These are phyloP conservation scores for Lagenaria siceraria DNA, from an alignment of 306 rosid species.

Conservation along the genomic window DNA sequence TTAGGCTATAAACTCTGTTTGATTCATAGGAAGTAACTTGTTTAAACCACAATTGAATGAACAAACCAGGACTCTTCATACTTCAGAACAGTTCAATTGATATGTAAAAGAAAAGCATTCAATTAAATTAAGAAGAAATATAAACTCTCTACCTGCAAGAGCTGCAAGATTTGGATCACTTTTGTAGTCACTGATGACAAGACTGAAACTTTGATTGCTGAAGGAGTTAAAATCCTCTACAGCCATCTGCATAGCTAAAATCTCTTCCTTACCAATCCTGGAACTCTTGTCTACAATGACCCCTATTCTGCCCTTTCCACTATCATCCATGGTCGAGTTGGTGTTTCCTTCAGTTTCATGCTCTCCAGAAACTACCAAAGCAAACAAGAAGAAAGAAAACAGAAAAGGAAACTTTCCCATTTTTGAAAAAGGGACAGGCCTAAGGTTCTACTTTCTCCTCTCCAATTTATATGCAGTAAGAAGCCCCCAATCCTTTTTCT, in stretches of 20 bases:
- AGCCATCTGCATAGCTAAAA: slow-evolving; percentile 33
- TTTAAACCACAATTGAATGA: background rate
- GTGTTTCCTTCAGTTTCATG: background rate
- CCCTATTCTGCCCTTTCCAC: slow-evolving; percentile 10
- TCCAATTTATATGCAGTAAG: background rate
- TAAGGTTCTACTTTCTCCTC: background rate
- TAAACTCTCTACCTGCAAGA: slow-evolving; percentile 22
- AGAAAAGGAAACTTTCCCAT: background rate
- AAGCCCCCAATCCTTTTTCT: background rate
- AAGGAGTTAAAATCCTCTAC: slow-evolving; percentile 16
- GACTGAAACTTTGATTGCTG: slow-evolving; percentile 12
- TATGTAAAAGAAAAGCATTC: background rate
- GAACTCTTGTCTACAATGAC: slow-evolving; percentile 19
- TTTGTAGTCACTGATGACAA: slow-evolving; percentile 16
- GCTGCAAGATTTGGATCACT: slow-evolving; percentile 26
- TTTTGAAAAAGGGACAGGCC: background rate
- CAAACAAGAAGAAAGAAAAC: background rate
- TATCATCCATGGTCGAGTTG: background rate
- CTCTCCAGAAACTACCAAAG: background rate
- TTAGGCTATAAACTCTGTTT: background rate
- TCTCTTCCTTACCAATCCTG: slow-evolving; percentile 32
- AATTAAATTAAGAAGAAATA: background rate
- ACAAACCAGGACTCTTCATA: background rate
- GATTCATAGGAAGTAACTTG: background rate
- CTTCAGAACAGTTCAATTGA: background rate